A percentile compares a stretch with the other conserved stretches of the same genome.
Conservation (phyloP, 148 eudicot species). For the Salicornia ramosissima region DNA sequence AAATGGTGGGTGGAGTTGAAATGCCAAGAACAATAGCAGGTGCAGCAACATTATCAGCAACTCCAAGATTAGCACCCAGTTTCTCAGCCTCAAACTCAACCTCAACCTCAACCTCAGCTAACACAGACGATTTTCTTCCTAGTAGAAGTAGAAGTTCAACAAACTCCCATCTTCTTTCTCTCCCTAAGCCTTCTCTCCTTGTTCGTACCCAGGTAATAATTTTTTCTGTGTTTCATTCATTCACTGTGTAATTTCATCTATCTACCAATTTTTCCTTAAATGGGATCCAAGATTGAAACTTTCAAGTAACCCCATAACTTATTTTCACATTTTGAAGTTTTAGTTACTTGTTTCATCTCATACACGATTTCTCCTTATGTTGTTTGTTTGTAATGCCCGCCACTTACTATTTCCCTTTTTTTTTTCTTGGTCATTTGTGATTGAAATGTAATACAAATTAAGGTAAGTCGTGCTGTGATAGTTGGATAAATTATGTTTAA, state of each 20-base stretch:
- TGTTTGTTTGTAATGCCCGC: too few relatives aligned
- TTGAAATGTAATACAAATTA: not conserved
- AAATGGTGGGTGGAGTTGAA: conserved; percentile 20
- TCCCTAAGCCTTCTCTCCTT: conserved; percentile 56
- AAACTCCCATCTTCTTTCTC: conserved; percentile 32
- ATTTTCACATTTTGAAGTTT: not conserved
- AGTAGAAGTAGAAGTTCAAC: conserved; percentile 12
- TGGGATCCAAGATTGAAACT: not conserved
- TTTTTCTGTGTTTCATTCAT: not conserved
- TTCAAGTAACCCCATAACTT: not conserved
- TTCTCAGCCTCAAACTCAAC: conserved; percentile 1
- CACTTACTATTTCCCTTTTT: too few relatives aligned
- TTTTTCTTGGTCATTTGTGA: not conserved
- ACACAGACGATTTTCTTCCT: conserved; percentile 32
- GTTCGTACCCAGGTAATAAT: conserved; percentile 53
- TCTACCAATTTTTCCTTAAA: not conserved
- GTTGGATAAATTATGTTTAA: too few relatives aligned
- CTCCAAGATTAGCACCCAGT: not conserved
- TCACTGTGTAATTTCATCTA: not conserved
- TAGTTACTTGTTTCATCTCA: not conserved
- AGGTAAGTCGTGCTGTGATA: not conserved
- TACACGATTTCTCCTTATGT: not conserved
- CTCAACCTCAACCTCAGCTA: conserved; percentile 16
- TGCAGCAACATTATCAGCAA: not conserved
- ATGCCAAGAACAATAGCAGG: not conserved